Evolutionary conservation across 2,329 filamentous ascomycete species (phyloP).

Genomic region (Colletotrichum phormii): DNA sequence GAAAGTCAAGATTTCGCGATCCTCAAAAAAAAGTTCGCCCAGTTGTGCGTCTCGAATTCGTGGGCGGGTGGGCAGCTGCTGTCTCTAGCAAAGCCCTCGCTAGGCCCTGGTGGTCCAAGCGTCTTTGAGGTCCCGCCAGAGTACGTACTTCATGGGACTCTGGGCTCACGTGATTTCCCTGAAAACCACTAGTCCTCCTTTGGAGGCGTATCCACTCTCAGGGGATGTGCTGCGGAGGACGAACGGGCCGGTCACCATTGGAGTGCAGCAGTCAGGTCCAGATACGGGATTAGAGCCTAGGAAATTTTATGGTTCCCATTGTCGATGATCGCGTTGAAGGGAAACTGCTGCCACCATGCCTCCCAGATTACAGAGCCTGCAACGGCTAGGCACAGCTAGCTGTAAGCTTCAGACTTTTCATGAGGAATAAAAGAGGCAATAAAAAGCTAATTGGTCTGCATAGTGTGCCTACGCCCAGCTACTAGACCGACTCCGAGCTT

Average conservation of each 20-base stretch:
- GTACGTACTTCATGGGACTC: neutral
- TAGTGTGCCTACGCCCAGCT: conserved; percentile 71
- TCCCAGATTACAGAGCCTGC: conserved; percentile 71
- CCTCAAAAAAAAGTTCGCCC: conserved; percentile 25
- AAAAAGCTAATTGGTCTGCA: conserved; percentile 39
- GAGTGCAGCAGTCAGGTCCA: neutral
- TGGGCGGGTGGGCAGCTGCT: conserved; percentile 15
- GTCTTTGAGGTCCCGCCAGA: neutral
- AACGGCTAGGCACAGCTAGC: conserved; percentile 69
- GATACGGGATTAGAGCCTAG: conserved; percentile 10
- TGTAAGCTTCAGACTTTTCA: conserved; percentile 57
- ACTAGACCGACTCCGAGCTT: conserved; percentile 61
- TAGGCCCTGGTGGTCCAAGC: neutral
- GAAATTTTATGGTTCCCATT: conserved; percentile 35
- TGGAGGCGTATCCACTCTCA: neutral
- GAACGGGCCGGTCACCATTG: neutral
- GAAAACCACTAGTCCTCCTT: neutral
- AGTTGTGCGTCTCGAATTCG: conserved; percentile 23
- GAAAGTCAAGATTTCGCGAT: conserved; percentile 26
- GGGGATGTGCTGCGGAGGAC: neutral
- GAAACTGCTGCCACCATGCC: conserved; percentile 65
- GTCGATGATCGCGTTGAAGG: conserved; percentile 34
- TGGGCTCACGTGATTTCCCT: neutral
- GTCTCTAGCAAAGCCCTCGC: conserved; percentile 1
- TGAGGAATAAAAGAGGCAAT: neutral